Conservation (phyloP, 768 basidiomycete genomes). For the Lactifluus hygrophoroides region DNA sequence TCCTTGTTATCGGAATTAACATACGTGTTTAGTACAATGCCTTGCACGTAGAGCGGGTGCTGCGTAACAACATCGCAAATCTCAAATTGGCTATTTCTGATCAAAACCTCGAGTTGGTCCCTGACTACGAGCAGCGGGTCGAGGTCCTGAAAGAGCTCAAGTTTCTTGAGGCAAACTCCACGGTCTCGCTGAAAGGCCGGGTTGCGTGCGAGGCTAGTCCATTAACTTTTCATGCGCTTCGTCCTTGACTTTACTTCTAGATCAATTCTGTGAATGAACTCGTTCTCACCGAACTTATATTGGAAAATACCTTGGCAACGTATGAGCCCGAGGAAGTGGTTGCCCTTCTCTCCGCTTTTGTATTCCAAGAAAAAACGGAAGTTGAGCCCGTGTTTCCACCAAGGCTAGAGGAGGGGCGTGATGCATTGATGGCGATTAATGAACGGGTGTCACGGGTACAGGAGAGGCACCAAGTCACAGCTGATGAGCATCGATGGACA, state of each 20-base stretch:
- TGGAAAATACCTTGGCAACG: constrained; percentile 85
- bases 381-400: constrained; percentile 74
- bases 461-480: constrained; percentile 65
- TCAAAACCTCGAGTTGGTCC: constrained; percentile 92
- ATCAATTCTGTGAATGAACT: constrained; percentile 99
- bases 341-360: constrained; percentile 89
- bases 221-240: neutral
- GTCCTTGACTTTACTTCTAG: constrained; percentile 33
- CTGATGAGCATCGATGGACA: constrained; percentile 66
- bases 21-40: constrained; percentile 51
- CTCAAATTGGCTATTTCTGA: constrained; percentile 87
- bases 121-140: constrained; percentile 94
- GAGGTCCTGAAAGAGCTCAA: constrained; percentile 83
- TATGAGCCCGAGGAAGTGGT: constrained; percentile 97
- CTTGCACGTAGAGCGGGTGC: constrained; percentile 65
- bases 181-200: constrained; percentile 90
- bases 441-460: constrained; percentile 78
- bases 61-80: constrained; percentile 64
- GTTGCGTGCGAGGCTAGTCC: constrained; percentile 88
- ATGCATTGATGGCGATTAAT: constrained; percentile 66
- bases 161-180: constrained; percentile 94
- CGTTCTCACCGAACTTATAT: constrained; percentile 89
- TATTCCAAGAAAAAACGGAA: constrained; percentile 98
- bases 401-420: constrained; percentile 72
- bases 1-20: constrained; percentile 5